Evolutionary conservation across 305 asterid species (phyloP).

Genomic region (Coffea humblotiana): DNA sequence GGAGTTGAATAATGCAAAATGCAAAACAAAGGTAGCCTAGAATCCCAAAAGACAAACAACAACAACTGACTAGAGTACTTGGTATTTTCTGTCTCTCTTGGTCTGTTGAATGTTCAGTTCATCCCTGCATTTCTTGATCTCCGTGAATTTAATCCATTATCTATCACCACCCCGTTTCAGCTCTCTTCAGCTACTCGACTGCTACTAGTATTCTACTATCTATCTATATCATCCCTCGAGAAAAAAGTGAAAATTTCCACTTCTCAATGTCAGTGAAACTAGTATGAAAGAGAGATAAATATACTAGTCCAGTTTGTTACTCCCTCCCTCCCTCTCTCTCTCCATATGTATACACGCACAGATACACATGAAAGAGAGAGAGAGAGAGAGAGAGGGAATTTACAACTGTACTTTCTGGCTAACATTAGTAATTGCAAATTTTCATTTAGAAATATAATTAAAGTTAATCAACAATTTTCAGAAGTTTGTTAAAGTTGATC

Average conservation of each 20-base stretch:
- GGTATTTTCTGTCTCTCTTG: constrained; percentile 13
- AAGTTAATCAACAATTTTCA: too few species aligned
- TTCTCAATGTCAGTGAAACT: constrained; percentile 13
- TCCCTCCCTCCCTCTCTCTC: neutral
- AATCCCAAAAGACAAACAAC: constrained; percentile 33
- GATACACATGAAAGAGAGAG: neutral
- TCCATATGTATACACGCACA: constrained; percentile 3
- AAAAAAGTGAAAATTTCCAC: constrained; percentile 6
- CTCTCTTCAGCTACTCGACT: constrained; percentile 8
- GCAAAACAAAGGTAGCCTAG: constrained; percentile 6
- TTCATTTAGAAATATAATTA: neutral
- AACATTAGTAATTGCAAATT: neutral
- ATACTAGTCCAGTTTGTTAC: neutral
- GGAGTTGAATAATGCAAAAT: constrained; percentile 11
- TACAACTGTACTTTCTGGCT: constrained; percentile 21
- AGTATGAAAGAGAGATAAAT: neutral
- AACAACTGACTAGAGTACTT: constrained; percentile 16
- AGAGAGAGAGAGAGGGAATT: neutral
- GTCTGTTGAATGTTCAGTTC: constrained; percentile 18
- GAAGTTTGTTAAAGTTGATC: neutral
- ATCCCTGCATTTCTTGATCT: constrained; percentile 43
- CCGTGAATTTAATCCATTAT: constrained; percentile 34
- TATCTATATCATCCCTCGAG: constrained; percentile 14
- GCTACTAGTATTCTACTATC: too few species aligned
- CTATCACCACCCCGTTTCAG: constrained; percentile 29